Percentiles rank a stretch among this genome's conserved stretches.
These are phyloP conservation scores for Capronia americana DNA, from an alignment of 2,329 filamentous ascomycete species.

Conservation along the genomic window DNA sequence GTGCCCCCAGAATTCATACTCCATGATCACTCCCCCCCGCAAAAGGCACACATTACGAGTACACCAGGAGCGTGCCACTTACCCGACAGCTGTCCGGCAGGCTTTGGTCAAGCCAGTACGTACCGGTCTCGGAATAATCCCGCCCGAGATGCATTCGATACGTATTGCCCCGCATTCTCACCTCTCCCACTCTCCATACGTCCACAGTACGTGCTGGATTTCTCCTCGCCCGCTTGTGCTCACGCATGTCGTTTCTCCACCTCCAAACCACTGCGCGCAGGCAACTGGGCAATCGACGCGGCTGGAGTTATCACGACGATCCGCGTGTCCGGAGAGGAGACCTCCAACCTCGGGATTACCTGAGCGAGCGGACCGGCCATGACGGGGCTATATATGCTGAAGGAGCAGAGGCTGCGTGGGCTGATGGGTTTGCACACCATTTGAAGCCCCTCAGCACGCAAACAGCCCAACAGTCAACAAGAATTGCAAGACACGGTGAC, in stretches of 20 bases:
- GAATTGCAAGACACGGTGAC: not conserved
- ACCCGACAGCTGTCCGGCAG: not conserved
- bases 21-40: not conserved
- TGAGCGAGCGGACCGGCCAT: constrained; percentile 3
- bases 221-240: constrained; percentile 24
- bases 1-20: not conserved
- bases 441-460: not conserved
- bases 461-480: not conserved
- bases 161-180: constrained; percentile 23
- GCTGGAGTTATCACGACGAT: constrained; percentile 8
- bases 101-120: not conserved
- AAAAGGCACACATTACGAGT: too few species aligned
- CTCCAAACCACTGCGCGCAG: constrained; percentile 13
- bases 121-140: constrained; percentile 13
- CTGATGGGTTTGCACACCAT: not conserved
- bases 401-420: not conserved
- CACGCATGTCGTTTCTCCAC: constrained; percentile 23
- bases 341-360: constrained; percentile 20
- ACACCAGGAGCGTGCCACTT: constrained; percentile 17
- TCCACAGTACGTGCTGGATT: constrained; percentile 7
- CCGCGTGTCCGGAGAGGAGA: constrained; percentile 34
- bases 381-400: constrained; percentile 17
- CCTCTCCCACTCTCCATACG: constrained; percentile 2
- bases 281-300: constrained; percentile 10
- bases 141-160: constrained; percentile 28